Conservation (phyloP, 169 alveolate genomes). For the Babesia bigemina region DNA sequence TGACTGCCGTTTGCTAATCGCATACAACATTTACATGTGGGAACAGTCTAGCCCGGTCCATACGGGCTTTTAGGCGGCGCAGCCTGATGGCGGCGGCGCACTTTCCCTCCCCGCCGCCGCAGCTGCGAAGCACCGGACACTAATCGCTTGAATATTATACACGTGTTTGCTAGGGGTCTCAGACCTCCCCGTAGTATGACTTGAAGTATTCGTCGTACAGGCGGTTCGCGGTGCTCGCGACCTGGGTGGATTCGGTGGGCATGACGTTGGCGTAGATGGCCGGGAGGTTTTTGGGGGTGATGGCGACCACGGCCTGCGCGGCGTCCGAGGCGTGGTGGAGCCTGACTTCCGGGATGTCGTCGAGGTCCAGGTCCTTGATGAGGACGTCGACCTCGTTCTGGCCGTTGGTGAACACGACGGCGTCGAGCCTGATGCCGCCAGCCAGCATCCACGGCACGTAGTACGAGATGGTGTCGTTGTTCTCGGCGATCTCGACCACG, state of each 20-base stretch:
- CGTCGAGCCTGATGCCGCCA: conserved; percentile 38
- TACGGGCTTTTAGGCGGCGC: too few relatives aligned
- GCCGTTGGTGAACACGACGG: conserved; percentile 11
- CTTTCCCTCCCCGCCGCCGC: too few relatives aligned
- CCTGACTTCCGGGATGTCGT: conserved; percentile 30
- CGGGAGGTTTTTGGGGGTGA: neutral
- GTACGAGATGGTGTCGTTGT: conserved; percentile 25
- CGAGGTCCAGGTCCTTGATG: conserved; percentile 2
- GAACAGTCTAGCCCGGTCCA: neutral
- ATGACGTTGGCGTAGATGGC: conserved; percentile 4
- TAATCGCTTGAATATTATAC: neutral
- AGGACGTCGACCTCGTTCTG: neutral
- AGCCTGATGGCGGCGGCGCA: too few relatives aligned
- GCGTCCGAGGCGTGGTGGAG: neutral
- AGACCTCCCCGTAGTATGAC: conserved; percentile 28
- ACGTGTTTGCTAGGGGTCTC: neutral
- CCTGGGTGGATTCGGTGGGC: neutral
- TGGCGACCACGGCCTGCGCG: neutral
- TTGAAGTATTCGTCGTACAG: neutral
- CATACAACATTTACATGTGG: neutral
- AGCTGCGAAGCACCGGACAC: too few relatives aligned
- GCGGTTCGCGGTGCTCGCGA: neutral
- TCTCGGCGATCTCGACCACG: neutral
- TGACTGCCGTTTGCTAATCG: neutral
- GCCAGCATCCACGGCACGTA: conserved; percentile 38